Base-by-base conservation (phyloP, 1,284 basidiomycete genomes). In the Boletus sp. region DNA sequence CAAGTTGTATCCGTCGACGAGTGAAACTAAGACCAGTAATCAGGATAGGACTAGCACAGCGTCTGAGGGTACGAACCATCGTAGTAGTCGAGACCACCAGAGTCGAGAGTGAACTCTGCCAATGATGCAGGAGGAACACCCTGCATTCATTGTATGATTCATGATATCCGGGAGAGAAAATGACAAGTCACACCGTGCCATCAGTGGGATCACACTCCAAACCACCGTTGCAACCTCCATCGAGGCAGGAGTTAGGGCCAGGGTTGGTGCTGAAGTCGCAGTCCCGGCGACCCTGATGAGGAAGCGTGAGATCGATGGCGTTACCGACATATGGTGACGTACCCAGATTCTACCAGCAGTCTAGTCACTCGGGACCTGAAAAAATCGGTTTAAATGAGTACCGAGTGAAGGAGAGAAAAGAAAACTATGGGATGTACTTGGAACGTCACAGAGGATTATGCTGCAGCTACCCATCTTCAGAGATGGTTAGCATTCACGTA, bases 121-220 rank as follows among this genome's bases (percentile, higher is more conserved):
- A 82, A 66, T n/a, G 75, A 73, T 5, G 76, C 80, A 44, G 82
- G 82, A 25, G 81, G 79, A 7, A 81, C 75, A 51, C 81, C 78
- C 75, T 67, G 23, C 13, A 46, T 46, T 29, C 27, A 7, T 44
- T 9, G 29, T 3, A 43, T 56, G 30, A 45, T 25, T 34, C 40
- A 34, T n/a, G 3, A 20, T 26, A 17, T 30, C 33, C 26, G 12
- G 19, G 10, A 27, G 25, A 27, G 13, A 13, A 2, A 33, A 34
- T 2, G 3, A 16, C 1, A 37, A 34, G n/a, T 43, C 65, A 53
- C 56, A 79, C 79, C 16, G 76, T 78, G 33, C 76, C 78, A 14
- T 69, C 74, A 42, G 60, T 57, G 8, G 66, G 57, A 55, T 73
- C 72, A 49, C 81, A 83, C 8, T 67, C 54, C 6, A 83, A 69